phyloP scores from a whole-genome alignment of 140 eudicot genomes.

The Bidens hawaiensis region DNA sequence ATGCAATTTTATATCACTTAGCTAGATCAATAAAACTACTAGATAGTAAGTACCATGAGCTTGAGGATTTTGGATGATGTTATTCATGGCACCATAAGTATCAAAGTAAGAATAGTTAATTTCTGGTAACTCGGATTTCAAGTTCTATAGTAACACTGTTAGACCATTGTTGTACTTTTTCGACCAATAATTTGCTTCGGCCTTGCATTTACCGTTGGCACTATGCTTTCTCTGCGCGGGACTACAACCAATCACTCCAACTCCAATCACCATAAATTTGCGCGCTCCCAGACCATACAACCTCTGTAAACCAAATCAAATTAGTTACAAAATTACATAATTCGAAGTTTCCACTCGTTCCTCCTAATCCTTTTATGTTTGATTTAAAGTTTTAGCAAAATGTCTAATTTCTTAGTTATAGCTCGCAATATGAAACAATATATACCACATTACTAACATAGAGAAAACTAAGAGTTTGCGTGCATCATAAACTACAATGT shows the following conservation, averaged over 20 bases:
- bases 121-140: constrained; percentile 30
- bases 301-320: constrained; percentile 26
- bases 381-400: background rate
- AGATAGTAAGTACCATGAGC: constrained; percentile 26
- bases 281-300: constrained; percentile 52
- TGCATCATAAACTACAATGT: background rate
- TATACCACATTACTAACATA: too few species aligned
- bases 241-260: constrained; percentile 44
- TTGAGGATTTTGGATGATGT: constrained; percentile 38
- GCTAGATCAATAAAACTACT: background rate
- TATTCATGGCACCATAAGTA: constrained; percentile 29
- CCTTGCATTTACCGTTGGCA: constrained; percentile 34
- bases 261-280: constrained; percentile 39
- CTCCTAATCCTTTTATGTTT: background rate
- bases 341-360: background rate
- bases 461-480: too few species aligned
- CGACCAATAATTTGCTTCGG: constrained; percentile 39
- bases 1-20: background rate
- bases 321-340: background rate
- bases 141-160: constrained; percentile 13
- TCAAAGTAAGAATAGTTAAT: constrained; percentile 45
- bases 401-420: too few species aligned
- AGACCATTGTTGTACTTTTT: constrained; percentile 38
- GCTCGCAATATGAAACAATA: too few species aligned
- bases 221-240: constrained; percentile 37